Evolutionary conservation across 2,329 filamentous ascomycete genomes (phyloP).

Genomic region (Lachnellula occidentalis): DNA sequence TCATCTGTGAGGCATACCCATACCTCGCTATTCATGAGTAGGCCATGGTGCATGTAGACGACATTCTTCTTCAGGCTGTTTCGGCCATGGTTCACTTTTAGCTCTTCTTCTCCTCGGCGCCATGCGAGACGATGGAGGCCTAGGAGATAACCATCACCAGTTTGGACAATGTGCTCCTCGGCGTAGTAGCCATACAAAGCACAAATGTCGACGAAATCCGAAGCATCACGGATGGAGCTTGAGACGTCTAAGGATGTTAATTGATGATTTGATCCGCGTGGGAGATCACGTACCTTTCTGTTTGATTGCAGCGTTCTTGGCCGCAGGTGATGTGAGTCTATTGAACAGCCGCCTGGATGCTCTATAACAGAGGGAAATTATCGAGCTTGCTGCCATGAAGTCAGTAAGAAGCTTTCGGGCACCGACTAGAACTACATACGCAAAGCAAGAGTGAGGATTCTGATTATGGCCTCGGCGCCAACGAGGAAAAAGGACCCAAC

Average conservation of each 20-base stretch:
- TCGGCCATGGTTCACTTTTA: slow-evolving; percentile 66
- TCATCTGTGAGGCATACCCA: slow-evolving; percentile 92
- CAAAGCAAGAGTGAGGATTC: slow-evolving; percentile 80
- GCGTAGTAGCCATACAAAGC: slow-evolving; percentile 85
- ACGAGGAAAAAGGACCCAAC: slow-evolving; percentile 79
- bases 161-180: slow-evolving; percentile 95
- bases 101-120: slow-evolving; percentile 74
- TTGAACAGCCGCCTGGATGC: slow-evolving; percentile 82
- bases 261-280: slow-evolving; percentile 55
- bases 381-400: slow-evolving; percentile 56
- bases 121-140: slow-evolving; percentile 84
- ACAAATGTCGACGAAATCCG: slow-evolving; percentile 93
- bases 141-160: slow-evolving; percentile 86
- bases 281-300: slow-evolving; percentile 56
- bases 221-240: slow-evolving; percentile 73
- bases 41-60: slow-evolving; percentile 88
- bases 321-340: slow-evolving; percentile 63
- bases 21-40: slow-evolving; percentile 98
- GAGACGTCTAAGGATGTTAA: slow-evolving; percentile 52
- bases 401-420: slow-evolving; percentile 4
- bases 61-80: slow-evolving; percentile 73
- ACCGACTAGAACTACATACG: slow-evolving; percentile 49
- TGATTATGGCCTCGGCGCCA: slow-evolving; percentile 73
- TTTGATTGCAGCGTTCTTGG: slow-evolving; percentile 60
- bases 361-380: slow-evolving; percentile 78